Evolutionary conservation across 441 rosid genomes (phyloP).

Genomic region (Biscutella auriculata): DNA sequence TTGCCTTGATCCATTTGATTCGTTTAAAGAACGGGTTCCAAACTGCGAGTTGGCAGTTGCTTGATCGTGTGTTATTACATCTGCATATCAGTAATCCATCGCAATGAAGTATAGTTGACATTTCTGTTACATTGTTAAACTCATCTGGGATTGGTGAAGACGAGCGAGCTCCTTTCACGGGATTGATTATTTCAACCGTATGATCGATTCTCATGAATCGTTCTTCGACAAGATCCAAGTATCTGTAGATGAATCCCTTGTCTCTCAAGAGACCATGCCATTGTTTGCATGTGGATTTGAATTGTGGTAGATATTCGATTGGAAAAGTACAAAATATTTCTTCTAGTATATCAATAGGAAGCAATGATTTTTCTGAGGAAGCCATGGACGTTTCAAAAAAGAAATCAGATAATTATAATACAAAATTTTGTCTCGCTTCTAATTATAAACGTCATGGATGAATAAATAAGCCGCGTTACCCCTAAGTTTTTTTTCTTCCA

Average conservation of each 20-base stretch:
- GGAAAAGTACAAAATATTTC: constrained; percentile 9
- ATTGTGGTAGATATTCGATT: constrained; percentile 13
- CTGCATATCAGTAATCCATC: constrained; percentile 18
- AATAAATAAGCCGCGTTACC: not conserved
- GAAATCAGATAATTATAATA: not conserved
- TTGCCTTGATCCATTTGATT: constrained; percentile 14
- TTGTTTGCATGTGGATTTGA: constrained; percentile 15
- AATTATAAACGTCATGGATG: not conserved
- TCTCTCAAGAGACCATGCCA: constrained; percentile 15
- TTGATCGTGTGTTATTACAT: constrained; percentile 1
- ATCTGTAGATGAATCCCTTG: constrained; percentile 18
- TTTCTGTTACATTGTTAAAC: not conserved
- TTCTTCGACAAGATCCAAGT: constrained; percentile 17
- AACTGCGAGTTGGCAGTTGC: constrained; percentile 6
- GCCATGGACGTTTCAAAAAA: not conserved
- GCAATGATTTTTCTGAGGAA: constrained; percentile 5
- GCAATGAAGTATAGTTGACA: constrained; percentile 10
- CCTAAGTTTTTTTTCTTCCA: not conserved
- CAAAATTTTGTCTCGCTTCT: not conserved
- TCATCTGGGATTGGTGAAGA: constrained; percentile 12
- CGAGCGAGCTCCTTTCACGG: not conserved
- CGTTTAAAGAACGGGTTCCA: constrained; percentile 20
- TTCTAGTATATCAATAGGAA: constrained; percentile 20
- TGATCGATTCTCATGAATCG: constrained; percentile 15
- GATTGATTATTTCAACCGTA: constrained; percentile 11